phyloP scores from a whole-genome alignment of 371 early-diverging fungal species.

The Smittium culicis region DNA sequence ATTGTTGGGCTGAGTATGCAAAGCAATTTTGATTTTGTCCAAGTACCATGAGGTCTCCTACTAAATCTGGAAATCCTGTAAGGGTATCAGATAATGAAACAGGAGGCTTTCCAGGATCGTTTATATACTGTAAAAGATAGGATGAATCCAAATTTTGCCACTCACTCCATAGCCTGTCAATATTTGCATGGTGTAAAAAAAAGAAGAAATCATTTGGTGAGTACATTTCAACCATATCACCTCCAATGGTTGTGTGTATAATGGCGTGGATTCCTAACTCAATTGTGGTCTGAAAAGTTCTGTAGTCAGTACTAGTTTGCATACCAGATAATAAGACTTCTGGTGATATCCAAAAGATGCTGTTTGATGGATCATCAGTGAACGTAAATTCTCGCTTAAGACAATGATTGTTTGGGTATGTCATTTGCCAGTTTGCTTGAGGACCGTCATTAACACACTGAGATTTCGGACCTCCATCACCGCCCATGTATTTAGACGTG shows the following conservation, averaged over 20 bases:
- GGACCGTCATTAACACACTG: slow-evolving; percentile 20
- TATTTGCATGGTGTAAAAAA: slow-evolving; percentile 37
- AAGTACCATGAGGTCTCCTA: slow-evolving; percentile 25
- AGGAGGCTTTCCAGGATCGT: background rate
- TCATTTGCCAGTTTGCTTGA: slow-evolving; percentile 17
- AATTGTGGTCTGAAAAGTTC: slow-evolving; percentile 25
- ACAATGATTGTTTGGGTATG: slow-evolving; percentile 26
- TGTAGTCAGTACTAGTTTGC: slow-evolving; percentile 20
- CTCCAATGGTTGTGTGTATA: slow-evolving; percentile 32
- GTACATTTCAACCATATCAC: slow-evolving; percentile 34
- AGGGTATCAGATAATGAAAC: slow-evolving; percentile 12
- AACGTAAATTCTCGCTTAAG: slow-evolving; percentile 20
- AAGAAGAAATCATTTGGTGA: slow-evolving; percentile 40
- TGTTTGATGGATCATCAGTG: slow-evolving; percentile 18
- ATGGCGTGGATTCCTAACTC: slow-evolving; percentile 33
- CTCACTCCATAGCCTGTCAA: slow-evolving; percentile 35
- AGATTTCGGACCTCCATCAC: slow-evolving; percentile 19
- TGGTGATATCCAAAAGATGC: slow-evolving; percentile 27
- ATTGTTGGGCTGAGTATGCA: slow-evolving; percentile 14
- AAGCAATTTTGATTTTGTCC: slow-evolving; percentile 29
- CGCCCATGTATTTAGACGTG: slow-evolving; percentile 18
- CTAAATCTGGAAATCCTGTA: slow-evolving; percentile 10
- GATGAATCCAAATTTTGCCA: slow-evolving; percentile 32
- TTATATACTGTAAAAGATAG: slow-evolving; percentile 8
- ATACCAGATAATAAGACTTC: slow-evolving; percentile 26